Evolutionary conservation across 163 green algal genomes (phyloP), one percentile per base, ranked within the genome.

Genomic region (Scenedesmus sp.): DNA sequence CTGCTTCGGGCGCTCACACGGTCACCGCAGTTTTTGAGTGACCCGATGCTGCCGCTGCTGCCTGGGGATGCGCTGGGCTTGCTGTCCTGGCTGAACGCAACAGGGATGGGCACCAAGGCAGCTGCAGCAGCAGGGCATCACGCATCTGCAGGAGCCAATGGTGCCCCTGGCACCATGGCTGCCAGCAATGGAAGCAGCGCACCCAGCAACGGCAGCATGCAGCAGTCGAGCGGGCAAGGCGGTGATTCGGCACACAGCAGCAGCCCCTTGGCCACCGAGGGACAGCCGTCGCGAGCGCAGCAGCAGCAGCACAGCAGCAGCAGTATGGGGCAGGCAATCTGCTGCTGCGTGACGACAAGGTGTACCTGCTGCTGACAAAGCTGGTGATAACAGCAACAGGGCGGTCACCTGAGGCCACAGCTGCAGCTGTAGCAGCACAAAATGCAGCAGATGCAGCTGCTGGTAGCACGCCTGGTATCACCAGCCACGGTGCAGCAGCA

Each of bases 11-110:
- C 88, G 20, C 68, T 92, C 24, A 89, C 88, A 0, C 43, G 88
- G 16, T 79, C 81, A 15, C 46, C 44, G 2, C 44, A 84, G 16
- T 92, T 92, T 35, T 33, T 59, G 20, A 40, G 24, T 0, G 65
- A 88, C 37, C 88, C 81, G 6, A 40, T 81, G 43, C 73, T 93
- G 61, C 92, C 92, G 20, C 53, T 94, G 46, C 90, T 94, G 82
- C 86, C 92, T 20, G 30, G 26, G 2, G 92, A 94, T 56, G 92
- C 92, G 16, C 6, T 42, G 18, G 49, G 20, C 3, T n/a, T 91
- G 10, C 86, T 94, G 59, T 18, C 81, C 1, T 94, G 92, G 92
- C 59, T 93, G 24, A 37, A 80, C 7, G 73, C 76, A 3, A 89
- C 49, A 44, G 42, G 4, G 5, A 61, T 84, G 70, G 46, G 65